Evolutionary conservation across 2,329 filamentous ascomycete species (phyloP).

Genomic region (Dothiorella sarmentorum): DNA sequence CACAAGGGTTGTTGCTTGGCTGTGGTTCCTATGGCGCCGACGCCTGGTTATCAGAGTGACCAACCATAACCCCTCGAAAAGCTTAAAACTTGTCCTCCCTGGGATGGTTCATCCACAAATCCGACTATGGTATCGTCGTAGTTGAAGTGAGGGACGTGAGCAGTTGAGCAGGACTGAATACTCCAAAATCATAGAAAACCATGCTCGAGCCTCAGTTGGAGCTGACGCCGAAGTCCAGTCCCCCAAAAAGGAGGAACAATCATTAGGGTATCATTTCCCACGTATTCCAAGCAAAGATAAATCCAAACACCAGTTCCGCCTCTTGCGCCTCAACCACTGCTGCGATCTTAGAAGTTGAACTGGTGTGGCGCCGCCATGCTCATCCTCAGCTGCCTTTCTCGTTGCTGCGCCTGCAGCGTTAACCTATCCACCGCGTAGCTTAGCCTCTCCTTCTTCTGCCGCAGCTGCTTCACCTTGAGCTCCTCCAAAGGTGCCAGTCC

Average conservation of each 20-base stretch:
- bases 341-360: slow-evolving; percentile 19
- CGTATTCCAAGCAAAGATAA: neutral
- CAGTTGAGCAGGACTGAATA: no score
- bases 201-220: no score
- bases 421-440: slow-evolving; percentile 83
- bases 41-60: no score
- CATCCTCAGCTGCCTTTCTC: slow-evolving; percentile 68
- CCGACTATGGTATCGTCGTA: no score
- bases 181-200: no score
- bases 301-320: neutral
- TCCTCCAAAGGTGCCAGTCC: slow-evolving; percentile 46
- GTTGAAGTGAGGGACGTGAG: no score
- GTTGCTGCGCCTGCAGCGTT: slow-evolving; percentile 79
- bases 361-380: slow-evolving; percentile 60
- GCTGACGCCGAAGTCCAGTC: no score
- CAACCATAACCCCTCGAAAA: no score
- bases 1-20: neutral
- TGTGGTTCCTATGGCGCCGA: neutral
- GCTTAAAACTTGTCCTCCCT: no score
- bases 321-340: no score
- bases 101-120: no score
- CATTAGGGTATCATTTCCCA: neutral
- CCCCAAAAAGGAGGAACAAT: no score
- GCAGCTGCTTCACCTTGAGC: slow-evolving; percentile 62
- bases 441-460: slow-evolving; percentile 79